These are phyloP conservation scores for Kluyveromyces lactis DNA, from an alignment of 805 yeast genomes.

Conservation along the genomic window DNA sequence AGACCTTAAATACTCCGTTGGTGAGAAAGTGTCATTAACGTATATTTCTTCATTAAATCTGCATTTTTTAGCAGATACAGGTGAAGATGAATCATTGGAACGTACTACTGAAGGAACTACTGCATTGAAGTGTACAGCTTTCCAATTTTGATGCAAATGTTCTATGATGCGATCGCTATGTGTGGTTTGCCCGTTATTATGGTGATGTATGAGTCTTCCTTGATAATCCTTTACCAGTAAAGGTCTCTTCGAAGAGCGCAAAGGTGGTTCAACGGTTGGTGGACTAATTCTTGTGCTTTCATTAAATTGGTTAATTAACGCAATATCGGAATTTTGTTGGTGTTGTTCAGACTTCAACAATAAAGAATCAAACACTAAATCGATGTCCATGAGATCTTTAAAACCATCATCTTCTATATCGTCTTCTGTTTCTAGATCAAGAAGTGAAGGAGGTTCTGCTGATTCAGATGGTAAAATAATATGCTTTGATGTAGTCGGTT, in stretches of 20 bases:
- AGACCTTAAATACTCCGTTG: slow-evolving; percentile 22
- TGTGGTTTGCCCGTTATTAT: not conserved
- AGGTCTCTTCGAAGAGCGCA: slow-evolving; percentile 23
- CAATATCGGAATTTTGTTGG: not conserved
- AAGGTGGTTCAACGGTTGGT: slow-evolving; percentile 11
- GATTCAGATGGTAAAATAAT: not conserved
- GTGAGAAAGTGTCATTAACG: slow-evolving; percentile 23
- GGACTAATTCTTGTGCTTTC: not conserved
- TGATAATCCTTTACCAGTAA: slow-evolving; percentile 12
- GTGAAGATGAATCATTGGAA: not conserved
- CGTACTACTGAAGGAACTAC: not conserved
- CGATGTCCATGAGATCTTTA: slow-evolving; percentile 22
- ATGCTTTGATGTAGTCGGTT: not conserved
- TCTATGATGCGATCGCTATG: slow-evolving; percentile 8
- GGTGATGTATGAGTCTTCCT: not conserved
- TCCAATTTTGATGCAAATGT: slow-evolving; percentile 20
- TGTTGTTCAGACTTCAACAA: slow-evolving; percentile 17
- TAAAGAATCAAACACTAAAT: slow-evolving; percentile 22
- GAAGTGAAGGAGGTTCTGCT: too few relatives aligned
- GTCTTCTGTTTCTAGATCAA: slow-evolving; percentile 3
- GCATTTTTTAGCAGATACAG: slow-evolving; percentile 8
- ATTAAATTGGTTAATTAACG: not conserved
- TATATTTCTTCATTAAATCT: slow-evolving; percentile 22
- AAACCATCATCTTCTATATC: slow-evolving; percentile 9
- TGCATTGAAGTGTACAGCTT: slow-evolving; percentile 14